phyloP scores from a whole-genome alignment of 306 rosid species.

The Dryas octopetala region DNA sequence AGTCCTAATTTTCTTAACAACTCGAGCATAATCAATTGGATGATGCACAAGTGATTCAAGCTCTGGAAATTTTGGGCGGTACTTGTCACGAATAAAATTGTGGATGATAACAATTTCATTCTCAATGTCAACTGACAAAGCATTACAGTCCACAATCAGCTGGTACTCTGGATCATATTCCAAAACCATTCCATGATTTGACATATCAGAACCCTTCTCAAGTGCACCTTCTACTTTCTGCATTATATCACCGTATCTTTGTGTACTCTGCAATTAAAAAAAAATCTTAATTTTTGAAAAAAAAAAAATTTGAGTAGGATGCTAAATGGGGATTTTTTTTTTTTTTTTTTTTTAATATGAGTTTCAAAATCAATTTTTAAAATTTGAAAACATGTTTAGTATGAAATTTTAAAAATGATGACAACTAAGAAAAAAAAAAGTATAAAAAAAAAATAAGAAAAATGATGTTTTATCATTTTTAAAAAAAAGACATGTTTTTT shows the following conservation, averaged over 20 bases:
- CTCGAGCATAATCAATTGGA: conserved; percentile 95
- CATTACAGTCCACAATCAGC: conserved; percentile 89
- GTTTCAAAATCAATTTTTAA: neutral
- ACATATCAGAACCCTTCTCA: conserved; percentile 55
- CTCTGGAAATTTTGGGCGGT: conserved; percentile 91
- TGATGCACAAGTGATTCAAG: conserved; percentile 92
- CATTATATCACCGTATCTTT: conserved; percentile 68
- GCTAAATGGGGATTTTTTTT: no score
- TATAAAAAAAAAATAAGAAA: no score
- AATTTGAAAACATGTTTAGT: no score
- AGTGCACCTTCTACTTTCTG: no score
- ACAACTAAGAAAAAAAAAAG: no score
- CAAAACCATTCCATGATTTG: conserved; percentile 58
- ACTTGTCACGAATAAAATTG: conserved; percentile 90
- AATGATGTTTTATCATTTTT: no score
- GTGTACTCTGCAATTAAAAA: conserved; percentile 88
- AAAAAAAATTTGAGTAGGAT: conserved; percentile 11
- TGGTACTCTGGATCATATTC: conserved; percentile 97
- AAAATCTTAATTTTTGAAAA: no score
- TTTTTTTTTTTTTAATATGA: no score
- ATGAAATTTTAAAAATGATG: no score
- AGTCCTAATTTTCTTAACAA: conserved; percentile 92
- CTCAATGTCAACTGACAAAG: conserved; percentile 89
- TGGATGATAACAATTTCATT: conserved; percentile 89
- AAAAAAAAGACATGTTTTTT: no score